phyloP scores from a whole-genome alignment of 768 basidiomycete species.

The Chlorophyllum brunneum region DNA sequence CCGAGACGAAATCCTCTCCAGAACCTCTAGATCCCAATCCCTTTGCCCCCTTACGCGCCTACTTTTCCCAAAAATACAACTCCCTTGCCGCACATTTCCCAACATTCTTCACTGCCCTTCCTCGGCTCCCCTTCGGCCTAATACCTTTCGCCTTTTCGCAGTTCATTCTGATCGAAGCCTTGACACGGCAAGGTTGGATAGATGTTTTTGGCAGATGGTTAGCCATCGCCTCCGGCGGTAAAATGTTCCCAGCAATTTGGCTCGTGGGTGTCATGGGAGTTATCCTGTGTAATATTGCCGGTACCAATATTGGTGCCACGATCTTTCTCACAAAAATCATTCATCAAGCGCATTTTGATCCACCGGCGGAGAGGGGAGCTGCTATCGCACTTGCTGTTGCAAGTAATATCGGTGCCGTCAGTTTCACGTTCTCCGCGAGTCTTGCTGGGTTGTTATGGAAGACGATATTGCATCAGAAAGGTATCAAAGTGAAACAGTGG shows the following conservation, averaged over 20 bases:
- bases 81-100: slow-evolving; percentile 49
- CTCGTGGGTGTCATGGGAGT: slow-evolving; percentile 70
- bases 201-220: slow-evolving; percentile 75
- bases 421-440: slow-evolving; percentile 83
- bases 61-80: slow-evolving; percentile 7
- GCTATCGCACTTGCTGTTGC: slow-evolving; percentile 78
- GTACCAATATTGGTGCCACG: slow-evolving; percentile 90
- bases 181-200: slow-evolving; percentile 85
- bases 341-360: slow-evolving; percentile 37
- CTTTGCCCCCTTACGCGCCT: slow-evolving; percentile 18
- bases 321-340: slow-evolving; percentile 84
- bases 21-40: slow-evolving; percentile 8
- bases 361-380: slow-evolving; percentile 44
- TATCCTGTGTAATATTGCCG: slow-evolving; percentile 75
- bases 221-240: slow-evolving; percentile 34
- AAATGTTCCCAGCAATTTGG: slow-evolving; percentile 54
- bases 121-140: slow-evolving; percentile 74
- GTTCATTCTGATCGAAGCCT: slow-evolving; percentile 88
- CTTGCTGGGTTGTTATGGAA: slow-evolving; percentile 88
- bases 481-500: slow-evolving; percentile 51
- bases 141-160: slow-evolving; percentile 92
- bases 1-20: neutral
- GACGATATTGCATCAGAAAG: slow-evolving; percentile 69
- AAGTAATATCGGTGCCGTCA: slow-evolving; percentile 88
- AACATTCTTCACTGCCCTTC: slow-evolving; percentile 60